Evolutionary conservation across 768 basidiomycete species (phyloP).

Genomic region (Macrolepiota dolichaula): DNA sequence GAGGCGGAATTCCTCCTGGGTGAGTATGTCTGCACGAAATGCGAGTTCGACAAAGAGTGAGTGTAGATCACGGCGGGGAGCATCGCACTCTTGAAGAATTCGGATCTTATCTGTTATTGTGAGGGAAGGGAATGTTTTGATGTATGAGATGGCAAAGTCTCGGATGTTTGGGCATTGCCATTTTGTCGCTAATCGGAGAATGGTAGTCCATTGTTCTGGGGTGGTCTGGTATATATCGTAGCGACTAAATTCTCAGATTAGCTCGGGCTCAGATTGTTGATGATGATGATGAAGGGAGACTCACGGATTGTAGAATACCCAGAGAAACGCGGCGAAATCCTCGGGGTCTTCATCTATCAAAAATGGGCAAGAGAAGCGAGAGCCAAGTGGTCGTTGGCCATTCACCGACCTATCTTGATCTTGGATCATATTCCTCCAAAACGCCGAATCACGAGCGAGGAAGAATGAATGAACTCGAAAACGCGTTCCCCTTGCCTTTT

Average conservation of each 20-base stretch:
- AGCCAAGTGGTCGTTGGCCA: conserved; percentile 30
- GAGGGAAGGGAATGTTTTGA: not conserved
- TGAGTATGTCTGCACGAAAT: not conserved
- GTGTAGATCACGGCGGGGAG: not conserved
- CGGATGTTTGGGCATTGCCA: not conserved
- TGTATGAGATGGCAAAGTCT: not conserved
- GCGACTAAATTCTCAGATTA: not conserved
- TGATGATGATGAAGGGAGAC: conserved; percentile 15
- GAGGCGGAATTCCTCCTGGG: not conserved
- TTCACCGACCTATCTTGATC: conserved; percentile 24
- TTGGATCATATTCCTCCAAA: conserved; percentile 36
- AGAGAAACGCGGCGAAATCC: conserved; percentile 44
- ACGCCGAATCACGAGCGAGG: conserved; percentile 53
- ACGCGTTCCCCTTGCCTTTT: conserved; percentile 50
- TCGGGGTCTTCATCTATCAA: conserved; percentile 28
- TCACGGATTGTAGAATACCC: conserved; percentile 57
- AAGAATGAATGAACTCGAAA: conserved; percentile 62
- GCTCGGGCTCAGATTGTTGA: not conserved
- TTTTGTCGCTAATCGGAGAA: not conserved
- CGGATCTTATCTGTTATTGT: not conserved
- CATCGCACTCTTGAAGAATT: not conserved
- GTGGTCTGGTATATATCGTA: not conserved
- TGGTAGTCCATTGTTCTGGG: not conserved
- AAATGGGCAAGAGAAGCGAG: conserved; percentile 33
- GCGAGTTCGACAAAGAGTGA: not conserved